Evolutionary conservation across 2,329 filamentous ascomycete species (phyloP), one percentile per base, ranked within the genome.

Genomic region (Aspergillus vadensis): DNA sequence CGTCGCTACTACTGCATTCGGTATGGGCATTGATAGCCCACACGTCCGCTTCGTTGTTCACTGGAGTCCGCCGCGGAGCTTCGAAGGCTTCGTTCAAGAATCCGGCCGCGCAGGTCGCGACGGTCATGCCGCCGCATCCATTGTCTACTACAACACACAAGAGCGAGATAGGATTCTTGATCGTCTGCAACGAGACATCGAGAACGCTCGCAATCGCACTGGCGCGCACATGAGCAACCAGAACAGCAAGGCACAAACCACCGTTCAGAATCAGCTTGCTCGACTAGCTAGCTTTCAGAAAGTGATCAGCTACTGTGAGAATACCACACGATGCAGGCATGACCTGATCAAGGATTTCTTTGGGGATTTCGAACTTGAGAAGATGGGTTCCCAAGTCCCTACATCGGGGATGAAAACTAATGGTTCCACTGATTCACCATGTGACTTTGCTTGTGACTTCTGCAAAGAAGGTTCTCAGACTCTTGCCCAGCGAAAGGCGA

Each of bases 1-100:
- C 62, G 92, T 97, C 27, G 94, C 94, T 1, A 98, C 94, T 0
- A 98, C 92, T 1, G 94, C 94, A 0, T 98, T 98, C 70, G 94
- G 94, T 2, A 98, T 98, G 94, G 94, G 94, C 25, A 97, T 98
- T 65, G 93, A 98, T 76, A 97, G 97, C 76, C 88, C 95, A 55
- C 90, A 96, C 68, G 94, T 98, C 10, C 90, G 94, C 2, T 97
- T 97, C 69, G 93, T 98, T 1, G 88, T 95, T 1, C 94, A 98
- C 76, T 98, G 94, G 92, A 90, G 92, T 61, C 84, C 97, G 9
- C 91, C 94, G 9, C 96, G 96, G 72, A 95, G 90, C 3, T 97
- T 98, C 73, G 94, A 98, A 74, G 92, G 93, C 1, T 97, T 95
- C 73, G 97, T 97, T 70, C 94, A 98, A 77, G 94, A 98, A 82